Evolutionary conservation across 805 yeast genomes (phyloP).

Genomic region (Suhomyces faveliae): DNA sequence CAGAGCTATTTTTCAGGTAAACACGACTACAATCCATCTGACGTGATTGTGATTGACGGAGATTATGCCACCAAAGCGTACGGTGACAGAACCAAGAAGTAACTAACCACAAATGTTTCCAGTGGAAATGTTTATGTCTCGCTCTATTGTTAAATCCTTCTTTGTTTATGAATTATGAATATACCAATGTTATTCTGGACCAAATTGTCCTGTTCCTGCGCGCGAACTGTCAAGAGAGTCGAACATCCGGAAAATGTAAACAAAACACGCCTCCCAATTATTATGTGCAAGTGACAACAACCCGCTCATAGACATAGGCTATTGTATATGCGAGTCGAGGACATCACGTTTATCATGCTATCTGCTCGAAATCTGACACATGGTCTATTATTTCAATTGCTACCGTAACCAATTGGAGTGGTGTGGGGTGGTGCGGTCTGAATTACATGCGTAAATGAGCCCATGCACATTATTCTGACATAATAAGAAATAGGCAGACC

Average conservation of each 20-base stretch:
- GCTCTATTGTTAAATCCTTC: not conserved
- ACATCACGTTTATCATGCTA: not conserved
- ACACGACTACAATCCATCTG: constrained; percentile 71
- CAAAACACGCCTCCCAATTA: not conserved
- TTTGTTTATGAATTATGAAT: not conserved
- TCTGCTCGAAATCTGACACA: not conserved
- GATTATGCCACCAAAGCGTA: constrained; percentile 72
- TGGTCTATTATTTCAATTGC: not conserved
- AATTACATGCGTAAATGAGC: not conserved
- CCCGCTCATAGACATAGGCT: not conserved
- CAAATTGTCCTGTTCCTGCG: too few relatives aligned
- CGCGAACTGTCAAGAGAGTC: not conserved
- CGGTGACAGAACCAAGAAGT: constrained; percentile 43
- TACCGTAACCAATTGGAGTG: not conserved
- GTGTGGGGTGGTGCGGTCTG: not conserved
- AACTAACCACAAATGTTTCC: not conserved
- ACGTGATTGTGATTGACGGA: constrained; percentile 69
- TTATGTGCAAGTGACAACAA: not conserved
- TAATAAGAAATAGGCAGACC: not conserved
- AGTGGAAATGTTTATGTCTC: not conserved
- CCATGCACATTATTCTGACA: not conserved
- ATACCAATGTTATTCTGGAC: not conserved
- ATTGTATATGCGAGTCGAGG: not conserved
- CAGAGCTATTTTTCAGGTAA: constrained; percentile 60
- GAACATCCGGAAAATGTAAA: not conserved